Evolutionary conservation across 805 yeast genomes (phyloP).

Genomic region (Groenewaldozyma salmanticensis): DNA sequence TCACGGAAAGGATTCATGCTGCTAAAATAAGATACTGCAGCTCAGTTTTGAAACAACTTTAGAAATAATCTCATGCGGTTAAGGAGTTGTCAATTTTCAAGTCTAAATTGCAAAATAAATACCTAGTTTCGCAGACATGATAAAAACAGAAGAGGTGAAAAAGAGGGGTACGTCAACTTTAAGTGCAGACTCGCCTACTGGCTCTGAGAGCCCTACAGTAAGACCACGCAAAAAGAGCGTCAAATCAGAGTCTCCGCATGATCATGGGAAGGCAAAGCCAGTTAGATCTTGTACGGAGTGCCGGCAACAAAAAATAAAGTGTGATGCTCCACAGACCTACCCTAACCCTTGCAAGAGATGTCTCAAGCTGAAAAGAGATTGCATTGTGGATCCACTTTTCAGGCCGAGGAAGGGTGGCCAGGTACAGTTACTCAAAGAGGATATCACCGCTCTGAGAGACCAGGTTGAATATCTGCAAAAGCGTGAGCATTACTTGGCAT

Average conservation of each 20-base stretch:
- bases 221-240: background rate
- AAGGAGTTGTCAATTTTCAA: too few species aligned
- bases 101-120: too few species aligned
- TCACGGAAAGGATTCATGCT: too few species aligned
- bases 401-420: slow-evolving; percentile 89
- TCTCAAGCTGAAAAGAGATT: slow-evolving; percentile 63
- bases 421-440: slow-evolving; percentile 72
- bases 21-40: too few species aligned
- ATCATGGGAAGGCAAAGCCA: too few species aligned
- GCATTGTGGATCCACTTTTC: slow-evolving; percentile 87
- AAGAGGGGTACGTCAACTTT: too few species aligned
- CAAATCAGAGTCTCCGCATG: slow-evolving; percentile 43
- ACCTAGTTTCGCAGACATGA: too few species aligned
- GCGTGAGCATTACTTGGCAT: slow-evolving; percentile 12
- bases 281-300: slow-evolving; percentile 92
- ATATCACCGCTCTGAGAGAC: slow-evolving; percentile 55
- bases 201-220: background rate
- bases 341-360: slow-evolving; percentile 82
- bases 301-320: slow-evolving; percentile 86
- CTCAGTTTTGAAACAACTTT: too few species aligned
- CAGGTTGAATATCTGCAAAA: slow-evolving; percentile 31
- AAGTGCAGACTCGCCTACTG: too few species aligned
- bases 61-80: too few species aligned
- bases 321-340: slow-evolving; percentile 77
- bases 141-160: too few species aligned